These are phyloP conservation scores for Paragyromitra xinjiangensis DNA, from an alignment of 495 filamentous ascomycete species.

Conservation along the genomic window DNA sequence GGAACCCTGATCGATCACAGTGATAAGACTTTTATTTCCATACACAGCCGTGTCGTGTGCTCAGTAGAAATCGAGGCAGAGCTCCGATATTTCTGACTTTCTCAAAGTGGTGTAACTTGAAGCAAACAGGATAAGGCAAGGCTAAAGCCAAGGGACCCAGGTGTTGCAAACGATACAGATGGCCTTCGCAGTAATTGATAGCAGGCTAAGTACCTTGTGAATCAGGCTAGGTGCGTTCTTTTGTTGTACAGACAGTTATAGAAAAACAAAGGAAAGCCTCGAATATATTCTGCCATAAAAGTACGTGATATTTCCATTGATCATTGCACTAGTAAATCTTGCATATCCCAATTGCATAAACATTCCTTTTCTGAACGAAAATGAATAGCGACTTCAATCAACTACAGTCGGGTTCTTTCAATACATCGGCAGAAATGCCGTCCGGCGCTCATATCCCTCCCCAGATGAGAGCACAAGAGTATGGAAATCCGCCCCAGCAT, in stretches of 20 bases:
- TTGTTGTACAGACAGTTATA: conserved; percentile 11
- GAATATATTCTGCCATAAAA: conserved; percentile 43
- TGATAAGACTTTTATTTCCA: conserved; percentile 36
- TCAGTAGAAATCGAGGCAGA: conserved; percentile 27
- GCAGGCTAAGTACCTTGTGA: conserved; percentile 38
- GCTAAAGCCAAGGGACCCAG: conserved; percentile 17
- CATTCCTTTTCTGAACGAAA: conserved; percentile 34
- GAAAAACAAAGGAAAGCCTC: conserved; percentile 37
- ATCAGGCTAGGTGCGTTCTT: conserved; percentile 27
- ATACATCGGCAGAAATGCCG: conserved; percentile 39
- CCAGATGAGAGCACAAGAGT: conserved; percentile 29
- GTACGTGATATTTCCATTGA: conserved; percentile 45
- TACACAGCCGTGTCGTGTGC: conserved; percentile 2
- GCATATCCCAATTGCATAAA: conserved; percentile 33
- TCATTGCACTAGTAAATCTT: conserved; percentile 24
- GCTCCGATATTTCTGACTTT: conserved; percentile 11
- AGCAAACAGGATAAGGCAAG: conserved; percentile 11
- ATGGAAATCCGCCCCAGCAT: conserved; percentile 30
- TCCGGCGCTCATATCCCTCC: conserved; percentile 21
- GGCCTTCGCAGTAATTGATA: conserved; percentile 26
- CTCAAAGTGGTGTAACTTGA: conserved; percentile 18
- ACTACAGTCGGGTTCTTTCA: conserved; percentile 25
- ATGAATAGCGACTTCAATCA: conserved; percentile 51
- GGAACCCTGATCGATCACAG: conserved; percentile 33
- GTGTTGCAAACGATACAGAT: conserved; percentile 17